Conservation (phyloP, 257 asterid species). For the Handroanthus guayacan region DNA sequence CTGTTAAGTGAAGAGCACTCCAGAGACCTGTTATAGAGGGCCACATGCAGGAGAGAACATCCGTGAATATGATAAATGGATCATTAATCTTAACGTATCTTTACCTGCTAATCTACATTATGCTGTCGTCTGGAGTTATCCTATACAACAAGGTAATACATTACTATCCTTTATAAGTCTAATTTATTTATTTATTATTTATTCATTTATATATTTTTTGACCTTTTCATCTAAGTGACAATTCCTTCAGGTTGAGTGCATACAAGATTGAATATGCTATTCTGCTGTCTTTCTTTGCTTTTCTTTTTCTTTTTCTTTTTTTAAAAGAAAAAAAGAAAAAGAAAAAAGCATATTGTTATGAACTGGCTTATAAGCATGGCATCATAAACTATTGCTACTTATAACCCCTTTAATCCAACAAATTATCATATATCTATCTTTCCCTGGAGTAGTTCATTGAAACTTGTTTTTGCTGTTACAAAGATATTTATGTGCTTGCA, state of each 20-base stretch:
- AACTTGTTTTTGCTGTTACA: neutral
- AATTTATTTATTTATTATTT: neutral
- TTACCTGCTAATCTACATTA: conserved; percentile 71
- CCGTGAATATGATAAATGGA: conserved; percentile 56
- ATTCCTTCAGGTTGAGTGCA: neutral
- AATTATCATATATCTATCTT: neutral
- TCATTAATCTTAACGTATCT: conserved; percentile 65
- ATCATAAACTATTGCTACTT: neutral
- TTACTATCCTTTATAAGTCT: neutral
- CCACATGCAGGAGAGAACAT: conserved; percentile 15
- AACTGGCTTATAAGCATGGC: neutral
- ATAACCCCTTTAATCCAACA: neutral
- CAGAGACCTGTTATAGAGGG: conserved; percentile 21
- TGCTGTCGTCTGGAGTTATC: conserved; percentile 74
- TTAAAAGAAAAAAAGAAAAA: too few species aligned
- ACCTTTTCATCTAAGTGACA: neutral
- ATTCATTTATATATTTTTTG: neutral
- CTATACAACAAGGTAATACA: conserved; percentile 69
- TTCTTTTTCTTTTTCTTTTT: neutral
- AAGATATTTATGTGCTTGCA: neutral
- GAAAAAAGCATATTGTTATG: neutral
- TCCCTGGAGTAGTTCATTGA: neutral
- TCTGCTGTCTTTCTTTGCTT: neutral
- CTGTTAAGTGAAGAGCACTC: conserved; percentile 20
- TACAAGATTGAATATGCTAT: neutral